phyloP scores from a whole-genome alignment of 768 basidiomycete species.

The Multifurca ochricompacta region DNA sequence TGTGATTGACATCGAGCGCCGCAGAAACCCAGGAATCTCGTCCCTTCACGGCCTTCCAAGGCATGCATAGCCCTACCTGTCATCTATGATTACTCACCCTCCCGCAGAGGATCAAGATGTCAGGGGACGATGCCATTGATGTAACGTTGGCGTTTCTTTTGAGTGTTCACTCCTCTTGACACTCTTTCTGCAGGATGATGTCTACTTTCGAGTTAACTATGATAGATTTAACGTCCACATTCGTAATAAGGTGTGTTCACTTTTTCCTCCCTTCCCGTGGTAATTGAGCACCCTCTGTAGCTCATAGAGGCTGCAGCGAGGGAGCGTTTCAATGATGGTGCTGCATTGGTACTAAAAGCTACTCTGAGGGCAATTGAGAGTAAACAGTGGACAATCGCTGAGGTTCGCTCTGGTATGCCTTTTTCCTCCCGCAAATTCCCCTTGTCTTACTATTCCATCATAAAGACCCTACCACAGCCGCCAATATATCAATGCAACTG shows the following conservation, averaged over 20 bases:
- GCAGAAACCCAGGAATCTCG: conserved; percentile 54
- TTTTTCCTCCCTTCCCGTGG: not conserved
- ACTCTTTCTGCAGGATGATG: conserved; percentile 42
- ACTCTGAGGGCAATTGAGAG: conserved; percentile 62
- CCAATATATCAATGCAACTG: conserved; percentile 55
- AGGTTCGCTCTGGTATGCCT: conserved; percentile 53
- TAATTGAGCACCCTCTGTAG: conserved; percentile 33
- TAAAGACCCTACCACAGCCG: conserved; percentile 58
- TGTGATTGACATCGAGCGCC: conserved; percentile 11
- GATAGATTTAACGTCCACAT: conserved; percentile 82
- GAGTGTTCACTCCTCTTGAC: not conserved
- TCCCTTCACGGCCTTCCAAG: conserved; percentile 44
- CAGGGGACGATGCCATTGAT: conserved; percentile 56
- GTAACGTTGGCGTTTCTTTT: conserved; percentile 31
- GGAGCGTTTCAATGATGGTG: conserved; percentile 73
- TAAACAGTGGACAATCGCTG: conserved; percentile 51
- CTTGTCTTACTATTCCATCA: not conserved
- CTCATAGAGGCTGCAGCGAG: conserved; percentile 68
- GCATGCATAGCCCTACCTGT: conserved; percentile 29
- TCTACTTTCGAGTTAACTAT: conserved; percentile 83
- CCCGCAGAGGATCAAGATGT: conserved; percentile 37
- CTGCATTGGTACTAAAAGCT: conserved; percentile 64
- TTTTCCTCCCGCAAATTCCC: not conserved
- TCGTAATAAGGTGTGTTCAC: conserved; percentile 66
- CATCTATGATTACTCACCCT: not conserved